Evolutionary conservation across 2,329 filamentous ascomycete species (phyloP), one percentile per base, ranked within the genome.

Genomic region (Aspergillus sergii): DNA sequence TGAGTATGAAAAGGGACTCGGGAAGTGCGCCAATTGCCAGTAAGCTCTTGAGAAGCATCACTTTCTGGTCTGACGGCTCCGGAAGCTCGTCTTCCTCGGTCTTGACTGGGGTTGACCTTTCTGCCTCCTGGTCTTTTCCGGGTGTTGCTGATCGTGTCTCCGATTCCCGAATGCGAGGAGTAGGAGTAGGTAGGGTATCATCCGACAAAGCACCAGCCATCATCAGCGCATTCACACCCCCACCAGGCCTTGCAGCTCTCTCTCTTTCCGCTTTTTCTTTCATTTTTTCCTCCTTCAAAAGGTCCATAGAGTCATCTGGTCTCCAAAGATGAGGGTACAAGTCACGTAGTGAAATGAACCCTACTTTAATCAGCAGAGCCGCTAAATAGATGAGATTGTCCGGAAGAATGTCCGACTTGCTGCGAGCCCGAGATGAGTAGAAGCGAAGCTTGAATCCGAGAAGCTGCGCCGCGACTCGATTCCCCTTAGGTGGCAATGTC

Each of bases 361-460:
- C 96, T 68, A 97, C 92, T 79, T 99, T 99, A 79, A 99, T 94
- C 34, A 99, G 86, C 39, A 98, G 85, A 1, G 95, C 94, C 0
- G 94, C 91, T 21, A 99, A 86, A 69, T 95, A 96, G 34, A 98
- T 92, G 3, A 99, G 84, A 70, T 99, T 99, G 45, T 95, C 92
- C 0, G 95, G 95, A 2, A 98, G 84, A 3, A 89, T 84, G 72
- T 98, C 95, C 1, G 86, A 82, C 59, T 89, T 85, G 64, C 92
- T 88, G 61, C 94, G 88, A 41, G 91, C 89, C 32, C 89, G 83
- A 0, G 93, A 96, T 46, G 92, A 91, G 74, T 99, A 99, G 77
- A 97, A 99, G 16, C 92, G 91, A 57, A 99, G 86, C 79, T 99
- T 99, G 84, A 99, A 99, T 4, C 95, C 95, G 16, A 99, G 88